phyloP scores from a whole-genome alignment of 495 filamentous ascomycete genomes.

The Aspergillus heteromorphus region DNA sequence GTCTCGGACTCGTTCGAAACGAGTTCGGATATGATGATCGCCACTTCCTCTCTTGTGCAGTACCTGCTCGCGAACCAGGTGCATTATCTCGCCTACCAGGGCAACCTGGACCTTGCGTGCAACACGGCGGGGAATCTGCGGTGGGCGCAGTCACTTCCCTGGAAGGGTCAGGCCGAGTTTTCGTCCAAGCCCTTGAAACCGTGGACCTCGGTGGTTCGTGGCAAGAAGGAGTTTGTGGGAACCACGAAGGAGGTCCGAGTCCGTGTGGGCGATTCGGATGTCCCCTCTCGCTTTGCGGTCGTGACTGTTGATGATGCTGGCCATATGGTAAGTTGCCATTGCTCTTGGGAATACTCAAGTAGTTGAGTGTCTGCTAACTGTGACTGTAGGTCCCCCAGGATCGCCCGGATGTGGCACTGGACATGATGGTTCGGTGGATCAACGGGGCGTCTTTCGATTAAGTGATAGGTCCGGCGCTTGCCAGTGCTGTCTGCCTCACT shows the following conservation, averaged over 20 bases:
- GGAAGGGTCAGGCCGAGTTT: constrained; percentile 43
- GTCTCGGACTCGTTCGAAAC: constrained; percentile 23
- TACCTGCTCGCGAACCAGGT: constrained; percentile 32
- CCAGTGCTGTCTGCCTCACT: not conserved
- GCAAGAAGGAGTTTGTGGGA: constrained; percentile 14
- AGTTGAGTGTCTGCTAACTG: constrained; percentile 4
- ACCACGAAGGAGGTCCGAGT: constrained; percentile 20
- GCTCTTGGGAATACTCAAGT: not conserved
- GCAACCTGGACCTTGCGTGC: constrained; percentile 42
- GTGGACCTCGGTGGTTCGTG: constrained; percentile 27
- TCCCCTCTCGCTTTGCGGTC: constrained; percentile 21
- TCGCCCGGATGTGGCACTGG: constrained; percentile 30
- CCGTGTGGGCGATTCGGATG: not conserved
- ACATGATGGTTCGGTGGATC: constrained; percentile 33
- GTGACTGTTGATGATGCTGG: constrained; percentile 25
- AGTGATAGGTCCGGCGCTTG: not conserved
- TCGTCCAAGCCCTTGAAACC: constrained; percentile 26
- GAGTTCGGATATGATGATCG: constrained; percentile 24
- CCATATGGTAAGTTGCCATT: constrained; percentile 19
- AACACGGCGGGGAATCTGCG: constrained; percentile 41
- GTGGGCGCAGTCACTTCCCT: constrained; percentile 34
- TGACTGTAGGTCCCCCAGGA: constrained; percentile 29
- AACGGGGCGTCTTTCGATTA: constrained; percentile 14
- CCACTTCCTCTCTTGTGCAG: constrained; percentile 19
- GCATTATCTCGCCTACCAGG: constrained; percentile 40